Conservation (phyloP, 164 flowering plant genomes). For the Piper longum region DNA sequence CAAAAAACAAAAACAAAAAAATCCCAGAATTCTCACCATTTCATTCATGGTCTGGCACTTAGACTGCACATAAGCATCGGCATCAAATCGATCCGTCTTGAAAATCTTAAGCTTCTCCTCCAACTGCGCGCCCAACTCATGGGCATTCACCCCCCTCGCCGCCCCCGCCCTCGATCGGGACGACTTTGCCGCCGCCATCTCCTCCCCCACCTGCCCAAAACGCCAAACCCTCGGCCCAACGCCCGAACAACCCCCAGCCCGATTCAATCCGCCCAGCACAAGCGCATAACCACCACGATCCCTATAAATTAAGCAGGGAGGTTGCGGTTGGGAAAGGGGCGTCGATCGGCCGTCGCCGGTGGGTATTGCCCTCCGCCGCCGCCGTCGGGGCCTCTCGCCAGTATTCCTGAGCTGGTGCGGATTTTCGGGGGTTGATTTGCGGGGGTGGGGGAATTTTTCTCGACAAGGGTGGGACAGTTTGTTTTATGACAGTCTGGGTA, state of each 20-base stretch:
- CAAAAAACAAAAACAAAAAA: background rate
- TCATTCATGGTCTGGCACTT: constrained; percentile 77
- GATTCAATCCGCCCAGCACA: background rate
- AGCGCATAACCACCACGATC: too few species aligned
- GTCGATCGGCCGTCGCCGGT: too few species aligned
- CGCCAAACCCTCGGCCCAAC: background rate
- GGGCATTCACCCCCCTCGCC: background rate
- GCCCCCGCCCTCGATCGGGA: constrained; percentile 2
- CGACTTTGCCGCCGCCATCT: constrained; percentile 6
- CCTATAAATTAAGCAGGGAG: too few species aligned
- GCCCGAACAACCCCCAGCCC: background rate
- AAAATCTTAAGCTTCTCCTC: constrained; percentile 71
- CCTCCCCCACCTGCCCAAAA: background rate
- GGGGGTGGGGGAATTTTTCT: too few species aligned
- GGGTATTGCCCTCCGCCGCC: too few species aligned
- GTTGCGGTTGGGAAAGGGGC: too few species aligned
- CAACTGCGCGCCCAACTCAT: constrained; percentile 17
- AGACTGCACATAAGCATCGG: constrained; percentile 69
- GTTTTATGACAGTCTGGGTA: too few species aligned
- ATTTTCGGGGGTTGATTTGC: too few species aligned
- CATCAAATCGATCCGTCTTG: constrained; percentile 67
- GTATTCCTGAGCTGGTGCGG: too few species aligned
- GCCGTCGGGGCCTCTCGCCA: too few species aligned
- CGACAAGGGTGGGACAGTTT: too few species aligned
- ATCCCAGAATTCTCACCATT: constrained; percentile 33